Percentiles rank a stretch among this genome's conserved stretches.
phyloP scores from a whole-genome alignment of 1,284 basidiomycete species.

The Blastosporella zonata region DNA sequence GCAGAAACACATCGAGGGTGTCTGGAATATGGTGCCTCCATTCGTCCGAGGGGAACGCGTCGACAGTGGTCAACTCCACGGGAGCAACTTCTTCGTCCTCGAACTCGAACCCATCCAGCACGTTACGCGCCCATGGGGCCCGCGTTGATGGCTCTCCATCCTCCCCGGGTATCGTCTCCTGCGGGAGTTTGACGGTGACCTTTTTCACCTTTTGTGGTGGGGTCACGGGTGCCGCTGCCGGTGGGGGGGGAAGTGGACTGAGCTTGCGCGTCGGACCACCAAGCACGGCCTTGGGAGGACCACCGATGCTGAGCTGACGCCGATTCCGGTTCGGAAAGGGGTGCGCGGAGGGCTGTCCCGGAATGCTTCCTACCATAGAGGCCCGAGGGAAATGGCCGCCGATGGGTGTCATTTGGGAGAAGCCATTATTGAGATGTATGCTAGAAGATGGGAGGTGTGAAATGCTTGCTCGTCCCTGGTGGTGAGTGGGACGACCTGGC shows the following conservation, averaged over 20 bases:
- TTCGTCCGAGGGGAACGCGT: conserved; percentile 59
- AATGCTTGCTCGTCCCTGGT: conserved; percentile 54
- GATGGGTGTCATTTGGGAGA: conserved; percentile 58
- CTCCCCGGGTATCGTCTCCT: conserved; percentile 53
- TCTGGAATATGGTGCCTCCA: conserved; percentile 55
- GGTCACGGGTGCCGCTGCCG: conserved; percentile 17
- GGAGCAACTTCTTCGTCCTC: conserved; percentile 35
- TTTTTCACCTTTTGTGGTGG: conserved; percentile 57
- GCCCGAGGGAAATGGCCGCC: conserved; percentile 53
- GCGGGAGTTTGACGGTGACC: conserved; percentile 65
- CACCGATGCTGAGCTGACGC: conserved; percentile 72
- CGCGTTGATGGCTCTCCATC: conserved; percentile 44
- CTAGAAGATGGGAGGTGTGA: conserved; percentile 55
- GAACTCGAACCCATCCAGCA: conserved; percentile 44
- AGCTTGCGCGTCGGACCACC: conserved; percentile 75
- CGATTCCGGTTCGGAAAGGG: conserved; percentile 53
- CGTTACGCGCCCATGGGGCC: conserved; percentile 60
- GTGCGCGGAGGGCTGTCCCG: conserved; percentile 30
- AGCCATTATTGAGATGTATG: conserved; percentile 51
- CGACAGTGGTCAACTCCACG: conserved; percentile 52
- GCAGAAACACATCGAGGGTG: conserved; percentile 75
- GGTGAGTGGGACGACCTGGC: conserved; percentile 52
- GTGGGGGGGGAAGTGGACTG: conserved; percentile 52
- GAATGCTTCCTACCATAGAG: conserved; percentile 41
- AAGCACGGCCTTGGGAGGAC: conserved; percentile 76